Conservation (phyloP, 2,329 filamentous ascomycete genomes). For the Colletotrichum chrysophilum region DNA sequence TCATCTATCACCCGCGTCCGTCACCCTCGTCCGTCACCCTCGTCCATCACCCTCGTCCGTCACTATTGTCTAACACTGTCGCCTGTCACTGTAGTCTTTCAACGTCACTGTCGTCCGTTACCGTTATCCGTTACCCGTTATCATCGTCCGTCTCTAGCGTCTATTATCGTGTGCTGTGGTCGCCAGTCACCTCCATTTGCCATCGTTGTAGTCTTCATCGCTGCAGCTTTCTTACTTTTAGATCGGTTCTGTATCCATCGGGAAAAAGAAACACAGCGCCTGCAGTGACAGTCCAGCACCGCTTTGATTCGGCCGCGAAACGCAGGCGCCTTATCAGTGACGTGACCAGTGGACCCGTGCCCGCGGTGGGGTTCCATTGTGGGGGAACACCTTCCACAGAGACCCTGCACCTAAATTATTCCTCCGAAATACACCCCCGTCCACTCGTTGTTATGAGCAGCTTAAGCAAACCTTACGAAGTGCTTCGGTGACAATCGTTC, state of each 20-base stretch:
- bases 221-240: background rate
- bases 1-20: too few species aligned
- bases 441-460: background rate
- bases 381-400: background rate
- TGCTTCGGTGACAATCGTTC: background rate
- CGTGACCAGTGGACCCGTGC: background rate
- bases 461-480: background rate
- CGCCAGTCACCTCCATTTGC: background rate
- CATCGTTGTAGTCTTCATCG: background rate
- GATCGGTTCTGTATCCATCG: background rate
- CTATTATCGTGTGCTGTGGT: background rate
- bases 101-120: background rate
- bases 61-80: too few species aligned
- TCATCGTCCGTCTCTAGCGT: background rate
- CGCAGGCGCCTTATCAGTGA: conserved; percentile 8
- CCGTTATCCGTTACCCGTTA: background rate
- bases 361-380: background rate
- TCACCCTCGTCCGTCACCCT: background rate
- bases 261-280: background rate
- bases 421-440: background rate
- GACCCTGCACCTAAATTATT: background rate
- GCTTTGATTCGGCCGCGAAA: background rate
- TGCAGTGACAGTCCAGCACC: background rate
- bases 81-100: background rate
- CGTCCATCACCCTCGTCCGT: background rate